Base-by-base conservation (phyloP, 2,329 filamentous ascomycete genomes). In the Beauveria scarabaeidicola region DNA sequence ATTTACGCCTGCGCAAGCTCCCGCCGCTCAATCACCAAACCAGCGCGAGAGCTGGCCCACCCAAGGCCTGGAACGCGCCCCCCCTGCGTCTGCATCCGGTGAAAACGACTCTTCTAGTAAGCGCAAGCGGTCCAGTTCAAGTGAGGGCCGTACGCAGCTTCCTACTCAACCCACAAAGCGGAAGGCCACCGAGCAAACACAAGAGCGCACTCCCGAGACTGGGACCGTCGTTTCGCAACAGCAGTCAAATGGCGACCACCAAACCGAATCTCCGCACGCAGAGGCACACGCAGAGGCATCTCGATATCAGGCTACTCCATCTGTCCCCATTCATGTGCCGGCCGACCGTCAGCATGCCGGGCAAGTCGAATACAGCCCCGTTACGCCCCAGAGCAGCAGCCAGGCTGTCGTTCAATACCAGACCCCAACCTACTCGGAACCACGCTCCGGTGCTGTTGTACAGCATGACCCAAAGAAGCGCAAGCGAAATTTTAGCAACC, bases 401-500 rank as follows among this genome's bases (percentile, higher is more conserved):
- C 74, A 21, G 19, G 48, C 51, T 23, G 69, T 70, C n/a, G 70
- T 70, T 17, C 66, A 75, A 51, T 78, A 78, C 59, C 64, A 72
- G 60, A 61, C 72, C 68, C 63, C 57, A 21, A 15, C 75, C 17
- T 83, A 79, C 65, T 76, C 77, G 2, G 77, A 81, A 47, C 76
- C 78, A 62, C 74, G 77, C 62, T 75, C 77, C 60, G 78, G 80
- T 52, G 73, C 74, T 0, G 66, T 78, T 32, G 72, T 83, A 40
- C 81, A 84, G 67, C 80, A 81, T 5, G 84, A 87, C 64, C 78
- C 81, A 4, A 88, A 88, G 72, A 88, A 88, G 72, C 76, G 87
- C 52, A 90, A 90, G 73, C 81, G 87, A 43, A 90, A 90, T 69
- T 97, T 97, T 69, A 96, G 91, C 75, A 96, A 97, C 73, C 83